A percentile compares a stretch with the other conserved stretches of the same genome.
Evolutionary conservation across 345 rosid species (phyloP).

Genomic region (Salix dunnii): DNA sequence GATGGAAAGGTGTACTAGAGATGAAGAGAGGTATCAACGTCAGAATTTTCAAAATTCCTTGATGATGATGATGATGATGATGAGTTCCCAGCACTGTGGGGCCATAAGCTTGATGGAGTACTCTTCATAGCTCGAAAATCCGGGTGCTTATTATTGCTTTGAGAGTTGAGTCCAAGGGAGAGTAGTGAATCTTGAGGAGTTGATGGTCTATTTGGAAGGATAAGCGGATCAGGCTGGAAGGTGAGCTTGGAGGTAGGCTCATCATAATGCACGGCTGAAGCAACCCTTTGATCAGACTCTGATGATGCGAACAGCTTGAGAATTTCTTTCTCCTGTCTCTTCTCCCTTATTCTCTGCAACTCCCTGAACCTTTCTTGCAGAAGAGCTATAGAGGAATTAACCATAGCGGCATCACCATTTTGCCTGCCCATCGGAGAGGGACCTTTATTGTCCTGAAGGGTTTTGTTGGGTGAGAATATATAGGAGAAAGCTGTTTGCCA

Average conservation of each 20-base stretch:
- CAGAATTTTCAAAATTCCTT: slow-evolving; percentile 38
- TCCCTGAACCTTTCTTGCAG: slow-evolving; percentile 63
- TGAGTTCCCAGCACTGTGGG: slow-evolving; percentile 21
- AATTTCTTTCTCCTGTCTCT: slow-evolving; percentile 54
- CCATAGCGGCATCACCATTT: slow-evolving; percentile 36
- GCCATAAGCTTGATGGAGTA: slow-evolving; percentile 33
- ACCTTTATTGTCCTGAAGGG: slow-evolving; percentile 7
- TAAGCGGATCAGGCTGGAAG: slow-evolving; percentile 23
- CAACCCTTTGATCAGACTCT: slow-evolving; percentile 13
- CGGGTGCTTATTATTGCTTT: slow-evolving; percentile 7
- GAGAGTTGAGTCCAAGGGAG: slow-evolving; percentile 43
- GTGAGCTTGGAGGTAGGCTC: not conserved
- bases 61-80: slow-evolving; percentile 10
- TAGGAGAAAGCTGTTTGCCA: slow-evolving; percentile 6
- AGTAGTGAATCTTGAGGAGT: slow-evolving; percentile 36
- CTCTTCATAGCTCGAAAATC: slow-evolving; percentile 13
- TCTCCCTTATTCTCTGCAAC: slow-evolving; percentile 55
- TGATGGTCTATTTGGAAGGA: slow-evolving; percentile 18
- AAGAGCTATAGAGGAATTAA: slow-evolving; percentile 62
- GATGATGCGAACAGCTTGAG: slow-evolving; percentile 32
- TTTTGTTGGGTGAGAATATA: slow-evolving; percentile 23
- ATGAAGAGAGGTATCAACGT: slow-evolving; percentile 78
- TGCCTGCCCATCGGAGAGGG: slow-evolving; percentile 45
- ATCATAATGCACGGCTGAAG: slow-evolving; percentile 14
- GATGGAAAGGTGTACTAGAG: slow-evolving; percentile 34